Evolutionary conservation across 371 early-diverging fungal genomes (phyloP).

Genomic region (Haplosporangium sp.): DNA sequence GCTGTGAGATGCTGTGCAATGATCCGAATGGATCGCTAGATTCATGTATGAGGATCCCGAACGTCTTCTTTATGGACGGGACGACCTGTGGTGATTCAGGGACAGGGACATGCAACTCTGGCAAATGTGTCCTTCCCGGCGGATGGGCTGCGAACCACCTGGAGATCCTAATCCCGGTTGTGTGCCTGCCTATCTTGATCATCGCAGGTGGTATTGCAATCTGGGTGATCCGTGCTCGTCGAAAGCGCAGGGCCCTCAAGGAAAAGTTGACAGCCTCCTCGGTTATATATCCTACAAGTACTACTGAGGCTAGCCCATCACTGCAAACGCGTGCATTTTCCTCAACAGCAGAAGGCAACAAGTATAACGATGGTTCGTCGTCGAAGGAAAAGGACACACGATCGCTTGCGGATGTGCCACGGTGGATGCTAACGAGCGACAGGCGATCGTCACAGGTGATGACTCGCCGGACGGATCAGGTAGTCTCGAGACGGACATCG

Average conservation of each 20-base stretch:
- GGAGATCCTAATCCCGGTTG: conserved; percentile 63
- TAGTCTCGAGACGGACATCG: conserved; percentile 1
- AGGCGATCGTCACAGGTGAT: conserved; percentile 2
- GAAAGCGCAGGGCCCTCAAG: too few species aligned
- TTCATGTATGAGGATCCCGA: conserved; percentile 75
- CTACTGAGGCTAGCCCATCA: too few species aligned
- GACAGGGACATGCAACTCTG: conserved; percentile 56
- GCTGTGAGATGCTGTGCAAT: conserved; percentile 73
- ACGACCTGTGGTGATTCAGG: conserved; percentile 76
- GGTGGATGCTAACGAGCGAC: conserved; percentile 15
- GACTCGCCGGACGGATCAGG: neutral
- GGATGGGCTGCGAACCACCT: conserved; percentile 59
- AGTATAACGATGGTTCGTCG: neutral
- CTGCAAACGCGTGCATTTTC: too few species aligned
- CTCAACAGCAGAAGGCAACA: neutral
- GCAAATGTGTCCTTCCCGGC: conserved; percentile 55
- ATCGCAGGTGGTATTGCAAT: neutral
- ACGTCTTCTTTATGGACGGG: conserved; percentile 84
- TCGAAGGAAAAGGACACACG: neutral
- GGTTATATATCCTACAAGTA: too few species aligned
- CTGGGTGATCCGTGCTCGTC: conserved; percentile 2
- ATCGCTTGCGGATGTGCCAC: conserved; percentile 3
- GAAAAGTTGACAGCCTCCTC: too few species aligned
- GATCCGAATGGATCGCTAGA: conserved; percentile 57
- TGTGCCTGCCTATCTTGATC: conserved; percentile 57